These are phyloP conservation scores for Agrostemma githago DNA, from an alignment of 148 eudicot genomes.

Conservation along the genomic window DNA sequence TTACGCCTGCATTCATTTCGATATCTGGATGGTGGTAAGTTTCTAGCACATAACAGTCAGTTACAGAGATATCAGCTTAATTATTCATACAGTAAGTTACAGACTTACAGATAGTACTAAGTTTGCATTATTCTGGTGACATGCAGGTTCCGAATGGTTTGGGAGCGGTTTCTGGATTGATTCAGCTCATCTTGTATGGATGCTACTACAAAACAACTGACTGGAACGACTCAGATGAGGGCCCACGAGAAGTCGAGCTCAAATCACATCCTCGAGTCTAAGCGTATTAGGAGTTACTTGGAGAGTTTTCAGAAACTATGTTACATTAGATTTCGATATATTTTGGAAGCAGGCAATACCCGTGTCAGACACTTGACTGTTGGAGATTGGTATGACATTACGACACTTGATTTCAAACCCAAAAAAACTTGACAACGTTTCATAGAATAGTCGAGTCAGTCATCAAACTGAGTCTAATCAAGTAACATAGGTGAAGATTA, in stretches of 20 bases:
- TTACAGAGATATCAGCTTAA: neutral
- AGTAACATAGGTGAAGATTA: neutral
- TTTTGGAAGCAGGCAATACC: neutral
- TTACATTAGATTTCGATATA: neutral
- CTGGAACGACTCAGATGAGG: neutral
- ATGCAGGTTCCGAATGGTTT: conserved; percentile 73
- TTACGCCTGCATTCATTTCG: conserved; percentile 49
- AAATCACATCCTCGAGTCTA: neutral
- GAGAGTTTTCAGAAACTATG: neutral
- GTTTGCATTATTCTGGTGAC: neutral
- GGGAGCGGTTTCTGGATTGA: conserved; percentile 41
- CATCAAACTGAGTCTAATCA: too few species aligned
- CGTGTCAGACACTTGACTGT: neutral
- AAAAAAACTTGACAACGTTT: too few species aligned
- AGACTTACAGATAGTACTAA: too few species aligned
- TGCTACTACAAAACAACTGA: conserved; percentile 29
- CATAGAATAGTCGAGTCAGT: too few species aligned
- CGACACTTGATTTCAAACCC: too few species aligned
- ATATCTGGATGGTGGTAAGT: conserved; percentile 54
- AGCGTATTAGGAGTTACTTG: neutral
- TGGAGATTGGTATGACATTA: too few species aligned
- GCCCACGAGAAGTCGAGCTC: neutral
- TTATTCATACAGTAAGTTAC: neutral
- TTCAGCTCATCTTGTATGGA: conserved; percentile 53
- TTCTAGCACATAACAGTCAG: neutral